Base-by-base conservation (phyloP, 2,329 filamentous ascomycete genomes). In the Elsinoe fawcettii region DNA sequence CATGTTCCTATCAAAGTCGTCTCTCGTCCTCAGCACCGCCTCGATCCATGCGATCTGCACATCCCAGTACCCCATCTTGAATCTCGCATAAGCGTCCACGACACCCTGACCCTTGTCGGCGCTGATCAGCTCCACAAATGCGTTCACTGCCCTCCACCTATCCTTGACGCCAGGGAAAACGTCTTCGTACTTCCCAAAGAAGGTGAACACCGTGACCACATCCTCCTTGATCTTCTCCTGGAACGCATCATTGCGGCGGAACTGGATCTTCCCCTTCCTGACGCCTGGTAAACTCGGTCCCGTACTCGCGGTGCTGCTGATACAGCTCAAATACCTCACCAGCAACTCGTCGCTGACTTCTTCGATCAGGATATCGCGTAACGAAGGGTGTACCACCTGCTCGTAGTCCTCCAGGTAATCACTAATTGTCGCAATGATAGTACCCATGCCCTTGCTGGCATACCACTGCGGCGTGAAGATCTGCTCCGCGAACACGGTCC, bases 391-490 rank as follows among this genome's bases (percentile, higher is more conserved):
- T 27, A 96, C 80, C 18, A 95, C 87, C 55, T 83, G 78, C 59
- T 84, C 81, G 76, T 96, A 96, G 73, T 99, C 92, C 60, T 63
- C 75, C 64, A 97, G 81, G 74, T 99, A 99, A 73, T 97, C 93
- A 64, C 95, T 89, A 68, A 99, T 92, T 0, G 93, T 99, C 23
- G 87, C 89, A 47, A 90, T 87, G 77, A 99, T 96, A 65, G 92
- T 89, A 66, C 90, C 90, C 83, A 99, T 92, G 57, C 88, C 86
- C 39, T 86, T 90, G 66, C 84, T 83, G 41, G 80, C 76, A 73
- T 99, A 99, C 93, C 93, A 99, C 61, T 83, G 82, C 7, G 84
- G 78, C 0, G 91, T 96, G 77, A 97, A 99, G 75, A 97, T 91
- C 25, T 56, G 54, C 62, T 93, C 88, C 44, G 86, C 80, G 69